Evolutionary conservation across 345 rosid genomes (phyloP).

Genomic region (Salix viminalis): DNA sequence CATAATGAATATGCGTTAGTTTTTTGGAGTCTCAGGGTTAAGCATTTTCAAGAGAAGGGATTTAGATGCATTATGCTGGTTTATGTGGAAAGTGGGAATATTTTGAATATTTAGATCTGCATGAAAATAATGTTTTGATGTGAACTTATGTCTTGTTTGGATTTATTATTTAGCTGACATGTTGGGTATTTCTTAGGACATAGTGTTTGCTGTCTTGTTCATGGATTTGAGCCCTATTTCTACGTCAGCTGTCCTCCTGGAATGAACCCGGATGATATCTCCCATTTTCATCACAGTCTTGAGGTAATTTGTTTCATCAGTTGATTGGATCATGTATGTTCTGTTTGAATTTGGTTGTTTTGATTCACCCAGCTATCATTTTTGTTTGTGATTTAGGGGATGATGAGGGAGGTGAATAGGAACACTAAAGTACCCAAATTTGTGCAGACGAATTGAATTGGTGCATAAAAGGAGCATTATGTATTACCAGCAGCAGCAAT

Average conservation of each 20-base stretch:
- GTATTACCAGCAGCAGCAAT: conserved; percentile 83
- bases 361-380: not conserved
- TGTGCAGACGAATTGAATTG: conserved; percentile 58
- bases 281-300: conserved; percentile 66
- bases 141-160: not conserved
- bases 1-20: too few relatives aligned
- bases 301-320: conserved; percentile 52
- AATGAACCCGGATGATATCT: conserved; percentile 90
- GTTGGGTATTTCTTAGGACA: conserved; percentile 43
- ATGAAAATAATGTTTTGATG: not conserved
- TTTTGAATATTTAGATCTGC: not conserved
- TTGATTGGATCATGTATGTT: not conserved
- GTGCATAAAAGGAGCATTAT: conserved; percentile 81
- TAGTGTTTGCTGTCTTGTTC: conserved; percentile 91
- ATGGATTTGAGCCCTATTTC: conserved; percentile 97
- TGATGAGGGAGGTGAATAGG: conserved; percentile 73
- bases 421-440: conserved; percentile 55
- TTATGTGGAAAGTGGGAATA: too few relatives aligned
- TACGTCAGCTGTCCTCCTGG: conserved; percentile 84
- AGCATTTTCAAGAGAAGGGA: too few relatives aligned
- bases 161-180: not conserved
- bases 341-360: not conserved
- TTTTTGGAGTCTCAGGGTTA: too few relatives aligned
- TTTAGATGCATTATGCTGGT: too few relatives aligned
- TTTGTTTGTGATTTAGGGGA: conserved; percentile 42